Conservation (phyloP, 257 asterid genomes). For the Lycium ferocissimum region DNA sequence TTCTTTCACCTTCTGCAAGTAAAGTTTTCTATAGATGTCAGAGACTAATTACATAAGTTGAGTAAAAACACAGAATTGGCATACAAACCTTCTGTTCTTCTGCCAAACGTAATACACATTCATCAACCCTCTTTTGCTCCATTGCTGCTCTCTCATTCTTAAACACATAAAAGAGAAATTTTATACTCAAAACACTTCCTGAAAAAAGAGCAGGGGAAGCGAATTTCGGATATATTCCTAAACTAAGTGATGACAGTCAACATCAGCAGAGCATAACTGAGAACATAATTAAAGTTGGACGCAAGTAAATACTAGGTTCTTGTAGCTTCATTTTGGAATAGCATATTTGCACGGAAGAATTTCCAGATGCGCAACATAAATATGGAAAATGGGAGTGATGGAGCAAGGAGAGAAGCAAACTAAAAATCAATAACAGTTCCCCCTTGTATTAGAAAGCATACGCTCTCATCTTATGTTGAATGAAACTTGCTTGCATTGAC, state of each 20-base stretch:
- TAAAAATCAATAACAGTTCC: slow-evolving; percentile 36
- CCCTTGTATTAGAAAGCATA: slow-evolving; percentile 18
- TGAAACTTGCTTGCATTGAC: background rate
- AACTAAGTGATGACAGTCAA: background rate
- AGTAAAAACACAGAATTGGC: slow-evolving; percentile 5
- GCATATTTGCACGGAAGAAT: background rate
- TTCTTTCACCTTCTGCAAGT: slow-evolving; percentile 66
- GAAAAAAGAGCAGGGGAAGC: background rate
- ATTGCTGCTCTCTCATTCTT: slow-evolving; percentile 69
- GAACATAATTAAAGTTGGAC: background rate
- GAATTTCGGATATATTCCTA: background rate
- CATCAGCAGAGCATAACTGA: background rate
- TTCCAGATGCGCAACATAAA: background rate
- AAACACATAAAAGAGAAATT: background rate
- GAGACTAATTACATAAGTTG: background rate
- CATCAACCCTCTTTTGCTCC: slow-evolving; percentile 69
- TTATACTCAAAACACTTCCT: slow-evolving; percentile 39
- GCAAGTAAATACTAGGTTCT: background rate
- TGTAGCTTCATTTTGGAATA: background rate
- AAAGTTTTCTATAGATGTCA: slow-evolving; percentile 31
- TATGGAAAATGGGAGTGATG: background rate
- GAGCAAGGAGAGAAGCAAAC: background rate
- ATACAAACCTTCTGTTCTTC: slow-evolving; percentile 70
- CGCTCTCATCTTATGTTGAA: slow-evolving; percentile 34
- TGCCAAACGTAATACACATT: slow-evolving; percentile 61